Percentiles rank a stretch among this genome's conserved stretches.
These are phyloP conservation scores for Botrytis medusae DNA, from an alignment of 2,329 filamentous ascomycete genomes.

Conservation along the genomic window DNA sequence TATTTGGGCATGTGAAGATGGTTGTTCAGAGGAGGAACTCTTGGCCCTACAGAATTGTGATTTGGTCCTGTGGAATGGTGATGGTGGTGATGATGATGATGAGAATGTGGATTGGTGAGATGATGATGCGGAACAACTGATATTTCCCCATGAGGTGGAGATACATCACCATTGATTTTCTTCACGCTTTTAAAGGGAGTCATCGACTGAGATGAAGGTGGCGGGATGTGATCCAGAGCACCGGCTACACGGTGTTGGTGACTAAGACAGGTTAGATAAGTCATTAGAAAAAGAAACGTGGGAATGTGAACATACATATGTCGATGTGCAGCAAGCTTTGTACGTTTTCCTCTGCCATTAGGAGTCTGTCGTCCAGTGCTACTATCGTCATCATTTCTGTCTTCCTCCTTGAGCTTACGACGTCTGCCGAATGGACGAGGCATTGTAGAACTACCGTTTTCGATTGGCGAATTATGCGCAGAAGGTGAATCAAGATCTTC, in stretches of 20 bases:
- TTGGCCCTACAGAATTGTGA: slow-evolving; percentile 43
- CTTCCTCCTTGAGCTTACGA: slow-evolving; percentile 76
- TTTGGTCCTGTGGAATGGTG: slow-evolving; percentile 43
- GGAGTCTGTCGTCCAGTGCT: slow-evolving; percentile 62
- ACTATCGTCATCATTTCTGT: slow-evolving; percentile 66
- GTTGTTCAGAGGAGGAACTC: slow-evolving; percentile 40
- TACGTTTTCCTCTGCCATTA: slow-evolving; percentile 58
- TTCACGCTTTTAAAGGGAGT: slow-evolving; percentile 53
- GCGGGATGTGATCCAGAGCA: slow-evolving; percentile 47
- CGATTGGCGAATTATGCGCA: slow-evolving; percentile 45
- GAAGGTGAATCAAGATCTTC: slow-evolving; percentile 51
- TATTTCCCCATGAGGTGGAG: slow-evolving; percentile 44
- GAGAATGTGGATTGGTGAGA: slow-evolving; percentile 15
- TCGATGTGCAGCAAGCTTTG: slow-evolving; percentile 54
- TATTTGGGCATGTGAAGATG: slow-evolving; percentile 62
- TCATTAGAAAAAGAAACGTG: slow-evolving; percentile 45
- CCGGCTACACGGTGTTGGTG: slow-evolving; percentile 58
- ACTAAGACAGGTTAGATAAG: slow-evolving; percentile 28
- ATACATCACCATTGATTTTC: slow-evolving; percentile 45
- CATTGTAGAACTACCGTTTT: slow-evolving; percentile 42
- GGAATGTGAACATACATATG: slow-evolving; percentile 34
- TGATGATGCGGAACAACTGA: slow-evolving; percentile 37
- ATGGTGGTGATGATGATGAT: slow-evolving; percentile 44
- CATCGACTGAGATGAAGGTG: slow-evolving; percentile 45
- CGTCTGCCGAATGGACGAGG: slow-evolving; percentile 45